These are phyloP conservation scores for Prototheca cutis DNA, from an alignment of 163 green algal genomes.

Conservation along the genomic window DNA sequence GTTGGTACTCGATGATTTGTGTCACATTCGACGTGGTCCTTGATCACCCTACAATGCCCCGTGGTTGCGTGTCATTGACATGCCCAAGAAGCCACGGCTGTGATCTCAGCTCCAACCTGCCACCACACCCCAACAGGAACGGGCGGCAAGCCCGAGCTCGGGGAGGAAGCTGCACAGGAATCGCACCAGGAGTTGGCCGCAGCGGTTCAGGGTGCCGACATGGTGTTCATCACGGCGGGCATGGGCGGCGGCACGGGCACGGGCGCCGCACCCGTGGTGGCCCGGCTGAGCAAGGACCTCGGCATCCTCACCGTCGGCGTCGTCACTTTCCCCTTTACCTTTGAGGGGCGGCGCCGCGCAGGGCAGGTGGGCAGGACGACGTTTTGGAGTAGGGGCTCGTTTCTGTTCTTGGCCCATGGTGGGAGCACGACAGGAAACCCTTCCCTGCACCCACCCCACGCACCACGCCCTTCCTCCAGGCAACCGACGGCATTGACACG, in stretches of 20 bases:
- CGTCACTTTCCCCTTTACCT: constrained; percentile 78
- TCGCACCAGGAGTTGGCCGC: constrained; percentile 57
- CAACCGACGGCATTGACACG: constrained; percentile 44
- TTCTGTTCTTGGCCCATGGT: too few species aligned
- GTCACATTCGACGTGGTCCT: too few species aligned
- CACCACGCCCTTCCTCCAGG: constrained; percentile 1
- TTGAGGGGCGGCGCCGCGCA: constrained; percentile 60
- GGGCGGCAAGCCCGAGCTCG: constrained; percentile 79
- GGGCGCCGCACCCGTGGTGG: constrained; percentile 67
- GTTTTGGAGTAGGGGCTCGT: too few species aligned
- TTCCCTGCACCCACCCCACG: not conserved
- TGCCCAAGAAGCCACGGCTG: not conserved
- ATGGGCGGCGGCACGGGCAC: constrained; percentile 74
- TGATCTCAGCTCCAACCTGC: too few species aligned
- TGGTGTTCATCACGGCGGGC: constrained; percentile 83
- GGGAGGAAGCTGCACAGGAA: constrained; percentile 79
- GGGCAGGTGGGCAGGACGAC: constrained; percentile 37
- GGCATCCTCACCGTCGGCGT: constrained; percentile 70
- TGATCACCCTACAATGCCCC: too few species aligned
- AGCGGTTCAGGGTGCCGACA: constrained; percentile 55
- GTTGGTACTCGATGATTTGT: too few species aligned
- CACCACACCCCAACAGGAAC: too few species aligned
- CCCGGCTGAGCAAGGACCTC: constrained; percentile 47
- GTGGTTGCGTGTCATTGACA: not conserved
- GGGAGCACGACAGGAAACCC: too few species aligned